phyloP scores from a whole-genome alignment of 1,284 basidiomycete genomes.

The Tetrapyrgos nigripes region DNA sequence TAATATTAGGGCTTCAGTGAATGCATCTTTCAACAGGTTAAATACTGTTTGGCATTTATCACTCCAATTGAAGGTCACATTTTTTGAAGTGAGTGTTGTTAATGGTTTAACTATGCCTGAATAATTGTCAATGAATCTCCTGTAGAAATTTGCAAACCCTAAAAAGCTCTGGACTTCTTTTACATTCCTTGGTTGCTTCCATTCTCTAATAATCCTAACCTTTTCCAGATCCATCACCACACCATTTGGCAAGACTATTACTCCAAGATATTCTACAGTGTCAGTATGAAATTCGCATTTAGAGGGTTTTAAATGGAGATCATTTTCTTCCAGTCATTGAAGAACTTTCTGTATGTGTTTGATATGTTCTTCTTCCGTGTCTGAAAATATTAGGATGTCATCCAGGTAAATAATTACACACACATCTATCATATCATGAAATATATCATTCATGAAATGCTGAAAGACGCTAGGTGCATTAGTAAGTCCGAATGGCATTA shows the following conservation, averaged over 20 bases:
- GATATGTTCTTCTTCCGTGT: neutral
- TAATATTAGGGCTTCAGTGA: too few relatives aligned
- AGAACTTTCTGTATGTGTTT: neutral
- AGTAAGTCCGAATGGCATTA: too few relatives aligned
- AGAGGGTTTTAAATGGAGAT: neutral
- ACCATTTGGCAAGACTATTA: constrained; percentile 1
- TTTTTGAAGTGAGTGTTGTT: constrained; percentile 22
- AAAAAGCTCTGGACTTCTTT: too few relatives aligned
- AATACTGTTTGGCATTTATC: constrained; percentile 6
- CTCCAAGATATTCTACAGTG: too few relatives aligned
- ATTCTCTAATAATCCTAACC: constrained; percentile 32
- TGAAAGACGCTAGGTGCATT: too few relatives aligned
- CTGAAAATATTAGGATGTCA: constrained; percentile 1
- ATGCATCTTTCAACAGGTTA: constrained; percentile 13
- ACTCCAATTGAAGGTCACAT: constrained; percentile 3
- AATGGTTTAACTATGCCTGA: too few relatives aligned
- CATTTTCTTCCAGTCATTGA: neutral
- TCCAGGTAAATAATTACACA: constrained; percentile 36
- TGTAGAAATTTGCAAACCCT: too few relatives aligned
- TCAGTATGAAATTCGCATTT: constrained; percentile 5
- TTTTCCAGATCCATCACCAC: constrained; percentile 46
- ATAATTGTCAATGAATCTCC: too few relatives aligned
- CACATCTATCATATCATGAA: constrained; percentile 36
- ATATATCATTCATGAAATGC: too few relatives aligned
- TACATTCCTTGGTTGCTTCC: constrained; percentile 29